Conservation (phyloP, 1,139 yeast genomes). For the Pichia sp. region DNA sequence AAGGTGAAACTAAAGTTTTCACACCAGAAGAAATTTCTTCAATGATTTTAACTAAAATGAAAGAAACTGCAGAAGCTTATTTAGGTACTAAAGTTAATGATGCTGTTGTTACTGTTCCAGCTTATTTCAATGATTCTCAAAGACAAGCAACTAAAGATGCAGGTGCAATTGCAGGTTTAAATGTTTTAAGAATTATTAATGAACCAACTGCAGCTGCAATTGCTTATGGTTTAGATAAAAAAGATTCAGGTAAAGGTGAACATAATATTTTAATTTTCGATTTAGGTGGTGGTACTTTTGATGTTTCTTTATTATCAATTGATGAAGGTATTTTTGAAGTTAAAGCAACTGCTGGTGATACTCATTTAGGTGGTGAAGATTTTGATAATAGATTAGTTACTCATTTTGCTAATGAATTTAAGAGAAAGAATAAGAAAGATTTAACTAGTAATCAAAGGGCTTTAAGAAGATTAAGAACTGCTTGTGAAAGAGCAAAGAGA, state of each 20-base stretch:
- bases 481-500: conserved; percentile 99
- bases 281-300: conserved; percentile 98
- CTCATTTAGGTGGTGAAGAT: conserved; percentile 97
- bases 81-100: conserved; percentile 59
- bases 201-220: conserved; percentile 63
- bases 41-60: conserved; percentile 88
- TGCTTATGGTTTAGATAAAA: conserved; percentile 65
- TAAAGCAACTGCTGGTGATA: conserved; percentile 97
- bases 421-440: conserved; percentile 78
- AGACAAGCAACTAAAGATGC: conserved; percentile 62
- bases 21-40: conserved; percentile 89
- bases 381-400: conserved; percentile 76
- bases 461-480: conserved; percentile 93
- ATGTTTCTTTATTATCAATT: conserved; percentile 86
- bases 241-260: conserved; percentile 54
- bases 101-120: conserved; percentile 71
- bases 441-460: conserved; percentile 73
- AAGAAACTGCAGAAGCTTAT: conserved; percentile 83
- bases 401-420: conserved; percentile 75
- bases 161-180: conserved; percentile 55
- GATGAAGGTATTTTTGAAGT: conserved; percentile 97
- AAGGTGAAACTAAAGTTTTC: conserved; percentile 65
- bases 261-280: conserved; percentile 89
- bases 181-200: conserved; percentile 53
- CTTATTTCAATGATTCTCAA: conserved; percentile 57